phyloP scores from a whole-genome alignment of 1,284 basidiomycete genomes.

The Hemileia vastatrix region DNA sequence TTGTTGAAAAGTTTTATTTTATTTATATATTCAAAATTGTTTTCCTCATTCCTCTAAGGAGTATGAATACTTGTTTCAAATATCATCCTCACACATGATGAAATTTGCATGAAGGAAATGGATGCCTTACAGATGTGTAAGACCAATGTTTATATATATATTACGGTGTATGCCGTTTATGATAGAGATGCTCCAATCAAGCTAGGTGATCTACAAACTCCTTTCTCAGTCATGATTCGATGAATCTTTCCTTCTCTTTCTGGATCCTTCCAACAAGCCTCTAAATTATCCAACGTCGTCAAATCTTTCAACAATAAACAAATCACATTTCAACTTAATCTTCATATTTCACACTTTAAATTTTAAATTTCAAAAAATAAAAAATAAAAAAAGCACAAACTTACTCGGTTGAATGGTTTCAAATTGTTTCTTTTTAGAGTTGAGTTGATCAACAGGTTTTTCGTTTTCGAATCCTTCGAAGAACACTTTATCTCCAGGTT shows the following conservation, averaged over 20 bases:
- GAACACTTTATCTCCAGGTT: slow-evolving; percentile 82
- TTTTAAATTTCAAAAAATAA: background rate
- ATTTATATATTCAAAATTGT: too few relatives aligned
- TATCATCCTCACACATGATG: too few relatives aligned
- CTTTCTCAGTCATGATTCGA: slow-evolving; percentile 72
- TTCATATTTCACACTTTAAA: background rate
- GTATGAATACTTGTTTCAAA: too few relatives aligned
- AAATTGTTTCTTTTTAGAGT: slow-evolving; percentile 96
- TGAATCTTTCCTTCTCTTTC: slow-evolving; percentile 62
- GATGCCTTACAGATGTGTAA: too few relatives aligned
- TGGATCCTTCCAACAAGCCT: slow-evolving; percentile 85
- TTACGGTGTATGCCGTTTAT: too few relatives aligned
- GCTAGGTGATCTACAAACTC: slow-evolving; percentile 67
- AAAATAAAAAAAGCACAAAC: slow-evolving; percentile 23
- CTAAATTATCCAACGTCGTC: slow-evolving; percentile 69
- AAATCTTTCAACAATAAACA: slow-evolving; percentile 53
- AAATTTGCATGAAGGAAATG: too few relatives aligned
- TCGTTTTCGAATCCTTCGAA: slow-evolving; percentile 62
- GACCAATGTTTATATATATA: too few relatives aligned
- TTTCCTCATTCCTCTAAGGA: too few relatives aligned
- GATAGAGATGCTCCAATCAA: slow-evolving; percentile 78
- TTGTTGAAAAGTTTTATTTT: too few relatives aligned
- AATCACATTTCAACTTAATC: background rate
- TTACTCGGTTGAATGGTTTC: slow-evolving; percentile 80
- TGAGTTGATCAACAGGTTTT: slow-evolving; percentile 64